Evolutionary conservation across 1,139 yeast species (phyloP).

Genomic region (Saccharomycopsis crataegensis): DNA sequence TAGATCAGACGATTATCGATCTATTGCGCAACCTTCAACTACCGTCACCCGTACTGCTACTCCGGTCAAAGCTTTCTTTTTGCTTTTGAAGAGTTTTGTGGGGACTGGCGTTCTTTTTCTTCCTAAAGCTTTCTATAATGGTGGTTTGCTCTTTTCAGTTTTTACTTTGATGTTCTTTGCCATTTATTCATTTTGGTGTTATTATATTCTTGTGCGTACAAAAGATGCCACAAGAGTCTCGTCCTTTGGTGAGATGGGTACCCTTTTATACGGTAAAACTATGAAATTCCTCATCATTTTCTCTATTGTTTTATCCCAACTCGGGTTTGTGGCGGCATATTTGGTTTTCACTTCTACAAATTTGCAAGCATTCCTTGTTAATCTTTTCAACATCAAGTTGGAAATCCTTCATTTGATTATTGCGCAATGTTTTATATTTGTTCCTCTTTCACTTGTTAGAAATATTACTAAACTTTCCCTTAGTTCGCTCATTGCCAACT

Average conservation of each 20-base stretch:
- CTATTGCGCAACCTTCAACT: background rate
- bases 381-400: constrained; percentile 35
- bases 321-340: constrained; percentile 75
- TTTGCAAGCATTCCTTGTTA: constrained; percentile 47
- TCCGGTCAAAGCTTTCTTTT: constrained; percentile 57
- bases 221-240: constrained; percentile 51
- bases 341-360: constrained; percentile 68
- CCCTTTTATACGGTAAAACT: constrained; percentile 50
- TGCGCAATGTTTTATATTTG: constrained; percentile 48
- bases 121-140: constrained; percentile 68
- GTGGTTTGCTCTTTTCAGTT: constrained; percentile 58
- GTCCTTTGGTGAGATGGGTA: constrained; percentile 73
- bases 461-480: constrained; percentile 64
- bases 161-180: constrained; percentile 51
- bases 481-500: constrained; percentile 60
- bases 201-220: constrained; percentile 50
- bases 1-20: background rate
- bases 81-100: constrained; percentile 63
- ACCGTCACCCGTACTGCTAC: constrained; percentile 41
- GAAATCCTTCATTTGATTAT: constrained; percentile 38
- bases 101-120: constrained; percentile 76
- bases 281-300: constrained; percentile 52
- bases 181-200: constrained; percentile 61
- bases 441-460: constrained; percentile 64
- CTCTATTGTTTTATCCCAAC: constrained; percentile 60